Base-by-base conservation (phyloP, 1,139 yeast genomes). In the Fermentozyma sake region DNA sequence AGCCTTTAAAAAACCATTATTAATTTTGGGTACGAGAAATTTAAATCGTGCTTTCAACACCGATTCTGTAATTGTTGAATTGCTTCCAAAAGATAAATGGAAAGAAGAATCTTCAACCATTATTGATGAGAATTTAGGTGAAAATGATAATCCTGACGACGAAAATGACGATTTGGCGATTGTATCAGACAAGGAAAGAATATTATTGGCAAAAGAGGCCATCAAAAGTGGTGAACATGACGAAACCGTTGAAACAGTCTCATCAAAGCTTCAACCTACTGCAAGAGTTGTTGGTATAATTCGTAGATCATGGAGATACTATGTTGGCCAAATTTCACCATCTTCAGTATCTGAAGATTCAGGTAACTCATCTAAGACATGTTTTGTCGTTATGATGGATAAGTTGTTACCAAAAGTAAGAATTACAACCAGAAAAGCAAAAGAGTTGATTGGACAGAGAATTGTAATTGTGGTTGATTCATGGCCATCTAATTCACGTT, bases 301-400 rank as follows among this genome's bases (percentile, higher is more conserved):
- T 27, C 81, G 87, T 58, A 76, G 99, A 54, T 85, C 93, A 34
- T 93, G 98, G 98, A 74, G 98, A 54, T 79, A 81, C 43, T 93
- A 89, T 48, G 98, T 91, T 27, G 98, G 98, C 11, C 97, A 89
- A 53, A 72, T 93, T 38, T 83, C 93, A 4, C 83, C 93, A 23
- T 72, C 80, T 18, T 80, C 95, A 3, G 81, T 83, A 1, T 61
- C 62, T 12, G 71, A 71, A 25, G 72, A 65, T 31, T 54, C 60
- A 9, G 74, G 77, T 10, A 68, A 70, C 39, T 72, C 94, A 5
- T 73, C 85, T 12, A 80, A 80, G 48, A 76, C 76, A 25, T 91
- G 94, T 33, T 81, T 91, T 50, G 95, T 91, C 6, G 68, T 82
- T 29, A 72, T 94, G 35, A 80, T 91, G 91, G 97, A 93, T 55